Evolutionary conservation across 768 basidiomycete species (phyloP).

Genomic region (Kwoniella newhampshirensis): DNA sequence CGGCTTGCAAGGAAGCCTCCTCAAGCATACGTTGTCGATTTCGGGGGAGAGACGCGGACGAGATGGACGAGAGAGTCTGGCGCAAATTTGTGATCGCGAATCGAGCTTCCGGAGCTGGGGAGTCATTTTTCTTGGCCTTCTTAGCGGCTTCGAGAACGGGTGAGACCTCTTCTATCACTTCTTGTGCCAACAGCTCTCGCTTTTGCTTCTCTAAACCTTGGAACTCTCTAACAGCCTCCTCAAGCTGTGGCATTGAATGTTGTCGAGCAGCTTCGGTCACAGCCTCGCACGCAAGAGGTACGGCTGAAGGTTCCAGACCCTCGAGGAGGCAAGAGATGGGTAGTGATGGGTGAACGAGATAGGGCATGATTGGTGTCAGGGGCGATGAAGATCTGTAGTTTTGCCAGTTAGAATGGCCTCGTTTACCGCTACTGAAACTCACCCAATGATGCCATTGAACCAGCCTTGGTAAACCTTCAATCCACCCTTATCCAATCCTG

Average conservation of each 20-base stretch:
- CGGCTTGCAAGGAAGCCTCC: constrained; percentile 43
- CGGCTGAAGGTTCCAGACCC: constrained; percentile 27
- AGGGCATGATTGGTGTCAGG: constrained; percentile 32
- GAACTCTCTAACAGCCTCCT: constrained; percentile 22
- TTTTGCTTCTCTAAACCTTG: constrained; percentile 34
- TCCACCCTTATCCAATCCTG: constrained; percentile 30
- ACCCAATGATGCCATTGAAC: constrained; percentile 43
- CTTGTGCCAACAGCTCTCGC: constrained; percentile 22
- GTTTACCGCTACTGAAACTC: constrained; percentile 12
- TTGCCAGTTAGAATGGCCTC: neutral
- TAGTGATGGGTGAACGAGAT: constrained; percentile 25
- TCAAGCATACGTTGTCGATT: constrained; percentile 45
- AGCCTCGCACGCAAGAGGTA: constrained; percentile 31
- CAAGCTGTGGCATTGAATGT: constrained; percentile 20
- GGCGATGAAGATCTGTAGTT: constrained; percentile 28
- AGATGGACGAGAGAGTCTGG: constrained; percentile 57
- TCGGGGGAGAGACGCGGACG: constrained; percentile 26
- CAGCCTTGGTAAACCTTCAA: constrained; percentile 50
- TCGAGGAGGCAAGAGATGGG: constrained; percentile 25
- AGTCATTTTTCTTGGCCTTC: constrained; percentile 17
- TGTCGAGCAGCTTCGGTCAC: constrained; percentile 27
- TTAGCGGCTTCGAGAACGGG: constrained; percentile 33
- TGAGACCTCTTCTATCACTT: constrained; percentile 37
- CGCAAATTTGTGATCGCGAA: constrained; percentile 48
- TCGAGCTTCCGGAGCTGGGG: constrained; percentile 20